Base-by-base conservation (phyloP, 805 yeast species). In the Hanseniaspora singularis region DNA sequence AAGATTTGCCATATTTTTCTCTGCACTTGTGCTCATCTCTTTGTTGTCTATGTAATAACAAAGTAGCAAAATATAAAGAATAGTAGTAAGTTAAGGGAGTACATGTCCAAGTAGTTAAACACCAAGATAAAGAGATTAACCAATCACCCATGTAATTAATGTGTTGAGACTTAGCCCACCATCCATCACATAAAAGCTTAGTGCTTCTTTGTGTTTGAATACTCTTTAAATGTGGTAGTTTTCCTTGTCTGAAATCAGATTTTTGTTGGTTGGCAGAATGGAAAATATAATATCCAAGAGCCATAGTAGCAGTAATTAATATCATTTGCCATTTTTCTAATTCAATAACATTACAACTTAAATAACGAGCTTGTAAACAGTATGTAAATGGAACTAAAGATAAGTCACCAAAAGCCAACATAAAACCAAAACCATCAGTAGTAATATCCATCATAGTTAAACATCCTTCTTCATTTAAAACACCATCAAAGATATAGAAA, bases 81-180 rank as follows among this genome's bases (percentile, higher is more conserved):
- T 85, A 92, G 64, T 83, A 92, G 59, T 89, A 92, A 0, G 97
- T 85, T 56, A 89, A 67, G 4, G 85, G 81, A 0, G 95, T 80
- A 50, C 68, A 69, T 54, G 79, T 74, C 10, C 95, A 95, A 1
- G 96, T 85, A 9, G 95, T 80, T 52, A 92, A 68, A 62, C 96
- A 86, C 95, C 95, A 89, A 38, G 94, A 77, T 68, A 83, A 70
- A 0, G 96, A 85, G 57, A 87, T 79, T 34, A 92, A 60, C 88
- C 96, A 86, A 66, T 92, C 98, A 36, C 98, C 98, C 50, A 88
- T 72, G 64, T 92, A 92, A 60, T 92, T 92, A 59, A 85, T 86
- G 62, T 92, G 98, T 54, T 94, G 95, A 6, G 95, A 78, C 16
- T 70, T 62, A 2, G 81, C 82, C 98, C 98, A 92, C 98, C 97